Evolutionary conservation across 768 basidiomycete genomes (phyloP), one percentile per base, ranked within the genome.

Genomic region (Rhodocollybia butyracea): DNA sequence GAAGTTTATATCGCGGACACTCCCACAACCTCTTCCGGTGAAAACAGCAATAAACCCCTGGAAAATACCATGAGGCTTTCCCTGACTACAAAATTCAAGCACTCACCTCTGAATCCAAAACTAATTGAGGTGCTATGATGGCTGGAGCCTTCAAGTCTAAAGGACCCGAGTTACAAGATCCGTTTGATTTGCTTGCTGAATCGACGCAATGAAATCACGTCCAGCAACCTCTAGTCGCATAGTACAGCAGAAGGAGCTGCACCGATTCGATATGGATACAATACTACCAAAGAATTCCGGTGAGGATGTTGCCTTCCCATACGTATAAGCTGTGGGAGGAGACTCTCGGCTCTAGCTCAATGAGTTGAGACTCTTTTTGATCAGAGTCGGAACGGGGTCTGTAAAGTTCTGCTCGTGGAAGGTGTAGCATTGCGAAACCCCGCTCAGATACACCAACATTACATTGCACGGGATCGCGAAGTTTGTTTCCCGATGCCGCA

Each of bases 21-120:
- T 52, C 2, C 68, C 66, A 51, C 68, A 69, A 0, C 64, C 68
- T 38, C 68, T 61, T 3, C 68, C 68, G 1, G 64, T 67, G 46
- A 66, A 69, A 13, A 67, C 68, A 17, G 66, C 68, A 0, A 69
- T 46, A 15, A 64, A 51, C 19, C 68, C 68, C 68, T 67, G 34
- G 50, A 32, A 54, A 53, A 6, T 13, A 4, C 5, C 13, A 46
- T 13, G 12, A 5, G 27, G 22, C 21, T 22, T 15, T 6, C 8
- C 10, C 22, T 10, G 42, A 10, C 8, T 43, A 24, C 8, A 43
- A 10, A 43, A 24, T 17, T 38, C 34, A 10, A 26, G 24, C 21
- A 51, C 36, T 24, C 31, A 66, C 68, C 50, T 66, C 60, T 26
- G 59, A 47, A 48, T 69, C 68, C 6, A 69, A 46, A 19, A 67